Evolutionary conservation across 164 flowering plant species (phyloP).

Genomic region (Aristolochia californica): DNA sequence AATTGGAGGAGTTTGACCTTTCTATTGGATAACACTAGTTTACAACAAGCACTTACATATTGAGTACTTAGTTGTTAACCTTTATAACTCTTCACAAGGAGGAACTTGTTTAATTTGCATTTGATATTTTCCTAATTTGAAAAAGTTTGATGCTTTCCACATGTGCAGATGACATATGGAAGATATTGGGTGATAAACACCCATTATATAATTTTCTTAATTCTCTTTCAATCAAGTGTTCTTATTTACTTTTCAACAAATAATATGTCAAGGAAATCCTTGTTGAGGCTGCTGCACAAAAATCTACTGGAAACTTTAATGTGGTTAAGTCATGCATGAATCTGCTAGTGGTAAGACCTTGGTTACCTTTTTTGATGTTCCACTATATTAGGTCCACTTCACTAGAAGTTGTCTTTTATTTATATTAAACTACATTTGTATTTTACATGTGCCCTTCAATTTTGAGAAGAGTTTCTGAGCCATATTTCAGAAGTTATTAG

Average conservation of each 20-base stretch:
- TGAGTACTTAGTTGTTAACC: conserved; percentile 36
- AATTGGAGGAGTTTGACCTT: conserved; percentile 66
- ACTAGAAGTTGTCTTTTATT: too few relatives aligned
- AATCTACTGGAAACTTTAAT: conserved; percentile 43
- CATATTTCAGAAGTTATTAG: too few relatives aligned
- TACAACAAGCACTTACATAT: conserved; percentile 35
- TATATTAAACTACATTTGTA: too few relatives aligned
- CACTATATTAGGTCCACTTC: neutral
- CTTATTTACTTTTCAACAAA: conserved; percentile 78
- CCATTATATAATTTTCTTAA: conserved; percentile 69
- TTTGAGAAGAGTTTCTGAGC: too few relatives aligned
- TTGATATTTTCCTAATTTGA: neutral
- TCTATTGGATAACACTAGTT: conserved; percentile 56
- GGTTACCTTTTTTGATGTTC: neutral
- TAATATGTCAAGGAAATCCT: conserved; percentile 78
- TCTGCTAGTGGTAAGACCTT: conserved; percentile 61
- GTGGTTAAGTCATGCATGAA: conserved; percentile 55
- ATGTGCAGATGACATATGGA: conserved; percentile 72
- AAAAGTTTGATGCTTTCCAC: neutral
- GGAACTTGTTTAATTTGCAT: neutral
- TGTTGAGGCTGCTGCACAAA: conserved; percentile 38
- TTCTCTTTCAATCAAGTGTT: conserved; percentile 66
- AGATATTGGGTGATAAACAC: conserved; percentile 74
- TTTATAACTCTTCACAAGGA: neutral
- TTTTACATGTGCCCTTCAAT: too few relatives aligned